Evolutionary conservation across 2,329 filamentous ascomycete species (phyloP).

Genomic region (Fusarium aywerte): DNA sequence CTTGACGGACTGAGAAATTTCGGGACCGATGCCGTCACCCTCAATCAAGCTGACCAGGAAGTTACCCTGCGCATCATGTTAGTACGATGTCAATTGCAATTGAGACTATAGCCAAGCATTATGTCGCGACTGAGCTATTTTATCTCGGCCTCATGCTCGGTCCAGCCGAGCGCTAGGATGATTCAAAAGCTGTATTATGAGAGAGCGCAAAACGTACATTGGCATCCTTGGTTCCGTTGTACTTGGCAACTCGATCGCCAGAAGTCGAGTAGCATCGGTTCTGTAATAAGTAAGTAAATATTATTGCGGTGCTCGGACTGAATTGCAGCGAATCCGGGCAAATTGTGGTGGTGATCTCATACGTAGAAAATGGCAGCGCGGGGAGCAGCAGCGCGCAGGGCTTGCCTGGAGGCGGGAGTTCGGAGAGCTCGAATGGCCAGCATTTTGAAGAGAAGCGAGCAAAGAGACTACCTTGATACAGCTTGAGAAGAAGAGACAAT

Average conservation of each 20-base stretch:
- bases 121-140: slow-evolving; percentile 56
- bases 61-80: slow-evolving; percentile 73
- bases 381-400: slow-evolving; percentile 75
- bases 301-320: slow-evolving; percentile 27
- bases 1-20: slow-evolving; percentile 98
- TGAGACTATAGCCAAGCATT: slow-evolving; percentile 29
- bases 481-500: slow-evolving; percentile 36
- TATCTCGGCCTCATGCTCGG: slow-evolving; percentile 46
- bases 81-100: slow-evolving; percentile 40
- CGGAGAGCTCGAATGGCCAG: slow-evolving; percentile 82
- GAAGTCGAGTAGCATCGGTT: slow-evolving; percentile 72
- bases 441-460: slow-evolving; percentile 68
- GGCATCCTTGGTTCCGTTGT: slow-evolving; percentile 88
- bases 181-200: slow-evolving; percentile 21
- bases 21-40: slow-evolving; percentile 97
- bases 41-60: slow-evolving; percentile 97
- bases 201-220: slow-evolving; percentile 71
- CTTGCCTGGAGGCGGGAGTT: slow-evolving; percentile 80
- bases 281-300: slow-evolving; percentile 50
- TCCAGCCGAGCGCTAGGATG: slow-evolving; percentile 41
- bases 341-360: slow-evolving; percentile 40
- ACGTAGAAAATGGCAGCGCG: slow-evolving; percentile 61
- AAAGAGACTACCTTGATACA: slow-evolving; percentile 23
- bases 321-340: slow-evolving; percentile 8
- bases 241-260: slow-evolving; percentile 85